Base-by-base conservation (phyloP, 352 stramenopile genomes). In the Globisporangium rhizosaccharum region DNA sequence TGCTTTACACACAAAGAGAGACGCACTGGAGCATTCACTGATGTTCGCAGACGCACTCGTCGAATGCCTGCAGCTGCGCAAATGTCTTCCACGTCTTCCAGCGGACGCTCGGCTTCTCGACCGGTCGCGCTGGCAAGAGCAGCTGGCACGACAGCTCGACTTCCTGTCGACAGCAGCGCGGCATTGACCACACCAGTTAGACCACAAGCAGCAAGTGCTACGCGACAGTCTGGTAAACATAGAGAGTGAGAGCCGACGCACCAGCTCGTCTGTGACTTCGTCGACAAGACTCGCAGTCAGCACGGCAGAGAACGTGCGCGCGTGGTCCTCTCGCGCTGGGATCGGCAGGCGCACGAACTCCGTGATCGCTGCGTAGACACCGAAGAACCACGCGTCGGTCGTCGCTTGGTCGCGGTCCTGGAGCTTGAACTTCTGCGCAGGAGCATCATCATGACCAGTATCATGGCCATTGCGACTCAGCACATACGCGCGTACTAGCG, bases 61-160 rank as follows among this genome's bases (percentile, higher is more conserved):
- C 76, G 60, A 92, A 86, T 0, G 67, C 56, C 51, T 89, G 82
- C 6, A 90, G 63, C 59, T 92, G 70, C 18, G 69, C 56, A n/a
- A 79, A 77, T 4, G 79, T 79, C 51, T 88, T 88, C 82, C 82
- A 92, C 9, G 75, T 68, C 54, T 88, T 92, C 82, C 82, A 92
- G 45, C 79, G 78, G 56, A 90, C 83, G 51, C 81, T 88, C 14
- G 77, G 77, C 59, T 90, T 84, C 46, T 87, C 76, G 18, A 87
- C 56, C 7, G 70, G 57, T 15, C 76, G 71, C 44, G 67, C 58
- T 33, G 72, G 76, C 47, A 88, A 65, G 41, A 84, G 53, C 48
- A 90, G 61, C 55, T 92, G 79, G 39, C 80, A 90, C 51, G 80
- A 86, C 41, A 92, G 51, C 62, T 90, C 82, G 51, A 85, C 88